A percentile compares a stretch with the other conserved stretches of the same genome.
Evolutionary conservation across 148 eudicot species (phyloP).

Genomic region (Amaranthus palmeri): DNA sequence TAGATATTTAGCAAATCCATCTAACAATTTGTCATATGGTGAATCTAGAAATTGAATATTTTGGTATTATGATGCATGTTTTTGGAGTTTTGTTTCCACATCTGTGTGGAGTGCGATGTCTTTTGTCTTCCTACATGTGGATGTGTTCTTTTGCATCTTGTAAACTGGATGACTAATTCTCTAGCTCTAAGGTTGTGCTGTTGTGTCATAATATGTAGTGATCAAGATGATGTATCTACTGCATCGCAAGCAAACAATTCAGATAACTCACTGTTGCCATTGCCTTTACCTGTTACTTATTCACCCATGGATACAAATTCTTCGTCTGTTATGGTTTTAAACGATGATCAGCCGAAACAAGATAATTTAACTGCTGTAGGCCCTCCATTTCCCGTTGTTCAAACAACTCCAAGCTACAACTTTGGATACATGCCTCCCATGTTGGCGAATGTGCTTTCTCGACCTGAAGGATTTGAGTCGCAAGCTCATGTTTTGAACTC

Average conservation of each 20-base stretch:
- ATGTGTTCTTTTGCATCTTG: neutral
- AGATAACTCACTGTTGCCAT: constrained; percentile 27
- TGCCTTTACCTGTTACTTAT: constrained; percentile 23
- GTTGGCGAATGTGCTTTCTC: constrained; percentile 41
- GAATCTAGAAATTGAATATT: neutral
- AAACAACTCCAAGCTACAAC: constrained; percentile 38
- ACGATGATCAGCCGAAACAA: constrained; percentile 40
- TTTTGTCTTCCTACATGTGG: neutral
- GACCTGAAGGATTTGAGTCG: constrained; percentile 40
- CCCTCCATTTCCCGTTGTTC: constrained; percentile 51
- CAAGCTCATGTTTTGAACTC: constrained; percentile 40
- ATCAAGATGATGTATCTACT: constrained; percentile 29
- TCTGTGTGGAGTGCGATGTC: neutral
- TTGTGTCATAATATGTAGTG: constrained; percentile 31
- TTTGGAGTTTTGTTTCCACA: neutral
- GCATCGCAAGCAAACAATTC: constrained; percentile 26
- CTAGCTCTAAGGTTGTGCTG: constrained; percentile 1
- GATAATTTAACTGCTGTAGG: constrained; percentile 37
- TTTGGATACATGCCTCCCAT: constrained; percentile 48
- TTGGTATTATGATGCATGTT: neutral
- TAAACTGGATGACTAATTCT: neutral
- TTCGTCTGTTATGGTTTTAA: constrained; percentile 20
- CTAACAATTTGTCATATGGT: neutral
- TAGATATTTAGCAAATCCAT: neutral
- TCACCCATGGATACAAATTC: constrained; percentile 24